Conservation (phyloP, 257 asterid species). For the Solanum boliviense region DNA sequence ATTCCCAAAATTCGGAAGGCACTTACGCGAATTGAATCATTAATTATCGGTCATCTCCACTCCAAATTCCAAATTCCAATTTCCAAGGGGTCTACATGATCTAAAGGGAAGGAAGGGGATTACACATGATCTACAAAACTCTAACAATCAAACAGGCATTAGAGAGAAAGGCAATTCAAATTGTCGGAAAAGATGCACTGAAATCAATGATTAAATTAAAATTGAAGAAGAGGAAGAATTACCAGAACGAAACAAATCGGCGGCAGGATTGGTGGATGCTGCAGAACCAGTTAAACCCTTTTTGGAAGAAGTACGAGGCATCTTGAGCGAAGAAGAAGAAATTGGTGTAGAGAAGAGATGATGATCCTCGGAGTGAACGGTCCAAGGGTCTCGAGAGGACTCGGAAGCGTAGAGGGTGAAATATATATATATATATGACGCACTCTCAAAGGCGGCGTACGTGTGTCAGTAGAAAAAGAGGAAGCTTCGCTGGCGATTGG, state of each 20-base stretch:
- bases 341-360: background rate
- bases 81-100: background rate
- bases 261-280: conserved; percentile 50
- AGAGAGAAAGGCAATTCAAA: background rate
- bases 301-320: conserved; percentile 82
- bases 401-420: background rate
- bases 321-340: conserved; percentile 6
- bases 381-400: background rate
- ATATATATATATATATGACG: background rate
- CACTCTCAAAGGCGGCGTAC: background rate
- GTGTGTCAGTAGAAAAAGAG: background rate
- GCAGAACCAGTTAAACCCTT: conserved; percentile 39
- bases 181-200: background rate
- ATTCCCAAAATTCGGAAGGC: background rate
- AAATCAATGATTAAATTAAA: background rate
- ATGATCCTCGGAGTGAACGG: background rate
- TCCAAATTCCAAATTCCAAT: background rate
- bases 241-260: conserved; percentile 81
- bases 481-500: background rate
- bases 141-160: background rate
- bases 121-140: background rate
- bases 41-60: background rate
- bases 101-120: background rate
- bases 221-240: background rate
- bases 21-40: background rate